Evolutionary conservation across 2,329 filamentous ascomycete genomes (phyloP), one percentile per base, ranked within the genome.

Genomic region (Monosporascus sp.): DNA sequence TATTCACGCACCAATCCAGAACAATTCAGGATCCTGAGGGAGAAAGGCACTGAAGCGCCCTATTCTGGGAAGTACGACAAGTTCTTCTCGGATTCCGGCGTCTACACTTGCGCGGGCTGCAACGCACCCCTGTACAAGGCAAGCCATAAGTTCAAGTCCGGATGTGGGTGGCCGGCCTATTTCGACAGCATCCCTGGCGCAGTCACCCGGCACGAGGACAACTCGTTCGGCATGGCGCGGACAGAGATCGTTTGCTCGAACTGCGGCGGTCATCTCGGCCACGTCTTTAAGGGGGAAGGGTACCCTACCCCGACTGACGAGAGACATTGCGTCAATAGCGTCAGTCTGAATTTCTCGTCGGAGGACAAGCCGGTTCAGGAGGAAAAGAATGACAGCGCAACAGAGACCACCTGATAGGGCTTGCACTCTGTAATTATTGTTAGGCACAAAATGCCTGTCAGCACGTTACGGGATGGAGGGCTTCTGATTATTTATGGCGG

Each of bases 141-240:
- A 27, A 81, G 81, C 58, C 92, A 96, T 74, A 99, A 99, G 72
- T 99, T 99, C 81, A 89, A 89, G 71, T 95, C 89, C 18, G 90
- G 91, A 43, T 99, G 94, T 72, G 94, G 94, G 56, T 99, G 94
- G 94, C 94, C 94, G 0, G 94, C 94, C 14, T 99, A 97, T 74
- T 99, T 93, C 69, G 94, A 99, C 72, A 93, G 88, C 60, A 83
- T 99, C 49, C 93, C 94, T 0, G 92, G 91, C 2, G 93, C 93
- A 1, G 90, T 99, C 14, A 89, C 83, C 37, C 80, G 93, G 57
- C 87, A 93, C 65, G 83, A 84, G 58, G 94, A 99, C 70, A 75
- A 73, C 47, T 77, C 84, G 0, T 80, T 91, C 49, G 93, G 93
- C 47, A 96, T 96, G 89, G 69, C 78, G 66, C 79, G 94, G 60